Conservation (phyloP, 2,329 filamentous ascomycete genomes). For the Hypoxylon sp. region DNA sequence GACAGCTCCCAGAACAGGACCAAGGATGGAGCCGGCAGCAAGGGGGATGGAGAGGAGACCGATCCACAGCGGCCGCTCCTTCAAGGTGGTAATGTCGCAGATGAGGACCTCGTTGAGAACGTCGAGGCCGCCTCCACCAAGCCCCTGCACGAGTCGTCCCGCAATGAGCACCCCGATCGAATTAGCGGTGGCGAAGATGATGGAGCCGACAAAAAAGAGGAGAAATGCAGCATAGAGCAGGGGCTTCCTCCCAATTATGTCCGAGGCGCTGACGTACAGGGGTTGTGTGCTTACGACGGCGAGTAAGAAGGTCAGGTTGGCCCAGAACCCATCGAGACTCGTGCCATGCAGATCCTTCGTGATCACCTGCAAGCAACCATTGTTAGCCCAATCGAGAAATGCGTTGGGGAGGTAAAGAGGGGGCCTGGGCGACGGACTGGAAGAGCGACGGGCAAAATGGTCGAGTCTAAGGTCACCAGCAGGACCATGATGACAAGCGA, state of each 20-base stretch:
- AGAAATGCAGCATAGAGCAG: constrained; percentile 46
- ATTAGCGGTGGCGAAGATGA: constrained; percentile 48
- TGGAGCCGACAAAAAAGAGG: constrained; percentile 54
- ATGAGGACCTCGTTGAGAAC: constrained; percentile 50
- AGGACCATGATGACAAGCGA: too few relatives aligned
- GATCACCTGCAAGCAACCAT: too few relatives aligned
- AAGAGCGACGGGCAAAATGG: too few relatives aligned
- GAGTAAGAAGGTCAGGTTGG: constrained; percentile 51
- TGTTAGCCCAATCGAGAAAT: too few relatives aligned
- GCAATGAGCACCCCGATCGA: constrained; percentile 43
- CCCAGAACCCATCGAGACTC: too few relatives aligned
- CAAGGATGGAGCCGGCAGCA: constrained; percentile 46
- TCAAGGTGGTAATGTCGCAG: constrained; percentile 52
- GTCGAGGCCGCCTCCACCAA: constrained; percentile 51
- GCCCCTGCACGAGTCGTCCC: constrained; percentile 47
- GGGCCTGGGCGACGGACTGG: too few relatives aligned
- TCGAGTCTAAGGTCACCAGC: too few relatives aligned
- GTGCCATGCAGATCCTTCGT: too few relatives aligned
- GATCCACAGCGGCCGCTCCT: constrained; percentile 49
- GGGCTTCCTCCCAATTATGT: constrained; percentile 50
- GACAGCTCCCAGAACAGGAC: constrained; percentile 48
- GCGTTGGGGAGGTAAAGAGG: too few relatives aligned
- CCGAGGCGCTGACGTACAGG: constrained; percentile 47
- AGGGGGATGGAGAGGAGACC: constrained; percentile 45
- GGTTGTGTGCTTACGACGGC: constrained; percentile 44